Conservation (phyloP, 805 yeast genomes). For the Wickerhamiella nectarea region DNA sequence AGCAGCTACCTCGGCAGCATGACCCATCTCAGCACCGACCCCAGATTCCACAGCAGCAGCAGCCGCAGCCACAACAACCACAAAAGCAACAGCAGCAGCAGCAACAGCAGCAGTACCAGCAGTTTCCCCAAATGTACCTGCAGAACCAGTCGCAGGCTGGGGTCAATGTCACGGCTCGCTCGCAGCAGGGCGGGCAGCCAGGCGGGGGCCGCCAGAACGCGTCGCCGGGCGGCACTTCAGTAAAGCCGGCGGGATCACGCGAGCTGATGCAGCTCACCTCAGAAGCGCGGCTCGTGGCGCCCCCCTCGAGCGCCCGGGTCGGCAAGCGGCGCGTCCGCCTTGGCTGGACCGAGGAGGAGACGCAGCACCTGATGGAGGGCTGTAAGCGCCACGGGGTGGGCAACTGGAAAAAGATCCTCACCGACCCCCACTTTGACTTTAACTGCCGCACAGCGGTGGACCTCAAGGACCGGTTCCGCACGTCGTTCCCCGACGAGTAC, state of each 20-base stretch:
- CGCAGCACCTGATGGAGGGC: constrained; percentile 31
- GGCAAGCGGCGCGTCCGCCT: constrained; percentile 28
- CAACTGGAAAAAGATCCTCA: constrained; percentile 35
- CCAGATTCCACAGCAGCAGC: neutral
- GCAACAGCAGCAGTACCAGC: constrained; percentile 6
- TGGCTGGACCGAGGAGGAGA: constrained; percentile 33
- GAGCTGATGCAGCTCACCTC: neutral
- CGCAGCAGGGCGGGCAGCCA: neutral
- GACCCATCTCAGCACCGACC: neutral
- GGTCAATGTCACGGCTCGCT: neutral
- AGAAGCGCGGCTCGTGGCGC: constrained; percentile 2
- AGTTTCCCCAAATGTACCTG: constrained; percentile 6
- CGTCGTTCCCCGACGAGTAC: constrained; percentile 34
- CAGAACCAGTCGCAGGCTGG: neutral
- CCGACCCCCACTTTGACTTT: constrained; percentile 29
- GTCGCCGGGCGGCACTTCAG: neutral
- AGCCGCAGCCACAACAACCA: neutral
- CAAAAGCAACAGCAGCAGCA: constrained; percentile 1
- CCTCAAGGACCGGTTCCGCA: constrained; percentile 33
- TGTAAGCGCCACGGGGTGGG: constrained; percentile 33
- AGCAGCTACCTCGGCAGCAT: constrained; percentile 6
- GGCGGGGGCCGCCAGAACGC: neutral
- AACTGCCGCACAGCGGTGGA: constrained; percentile 34
- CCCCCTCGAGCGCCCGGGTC: constrained; percentile 12
- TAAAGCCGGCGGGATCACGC: neutral